These are phyloP conservation scores for Cystobasidium slooffiae DNA, from an alignment of 1,284 basidiomycete species.

Conservation along the genomic window DNA sequence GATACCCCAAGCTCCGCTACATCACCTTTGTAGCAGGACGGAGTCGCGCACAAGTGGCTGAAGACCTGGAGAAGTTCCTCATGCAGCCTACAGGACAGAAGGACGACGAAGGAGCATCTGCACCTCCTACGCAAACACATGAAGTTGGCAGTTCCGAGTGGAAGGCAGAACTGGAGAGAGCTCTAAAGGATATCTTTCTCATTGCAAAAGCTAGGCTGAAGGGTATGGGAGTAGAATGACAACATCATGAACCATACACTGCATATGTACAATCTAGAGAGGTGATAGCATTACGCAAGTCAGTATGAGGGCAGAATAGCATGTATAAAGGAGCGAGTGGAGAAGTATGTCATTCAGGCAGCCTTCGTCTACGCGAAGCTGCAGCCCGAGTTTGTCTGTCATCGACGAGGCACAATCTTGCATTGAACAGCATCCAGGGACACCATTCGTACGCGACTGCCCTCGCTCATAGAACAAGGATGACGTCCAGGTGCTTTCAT, in stretches of 20 bases:
- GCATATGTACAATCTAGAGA: not conserved
- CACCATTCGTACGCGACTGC: not conserved
- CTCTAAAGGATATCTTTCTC: constrained; percentile 32
- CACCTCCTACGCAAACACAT: constrained; percentile 27
- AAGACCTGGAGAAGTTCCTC: constrained; percentile 70
- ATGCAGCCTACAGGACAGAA: constrained; percentile 22
- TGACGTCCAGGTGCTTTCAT: constrained; percentile 41
- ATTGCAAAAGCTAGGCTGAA: constrained; percentile 36
- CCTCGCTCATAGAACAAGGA: constrained; percentile 45
- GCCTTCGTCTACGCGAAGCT: constrained; percentile 20
- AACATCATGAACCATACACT: too few relatives aligned
- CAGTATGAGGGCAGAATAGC: not conserved
- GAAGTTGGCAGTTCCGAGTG: constrained; percentile 18
- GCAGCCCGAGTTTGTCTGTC: constrained; percentile 43
- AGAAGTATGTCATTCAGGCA: constrained; percentile 25
- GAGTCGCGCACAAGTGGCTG: constrained; percentile 69
- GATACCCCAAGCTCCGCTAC: constrained; percentile 75
- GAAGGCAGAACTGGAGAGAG: constrained; percentile 33
- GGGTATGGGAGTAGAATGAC: constrained; percentile 24
- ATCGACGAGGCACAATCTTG: constrained; percentile 34
- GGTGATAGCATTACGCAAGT: not conserved
- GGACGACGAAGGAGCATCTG: constrained; percentile 34
- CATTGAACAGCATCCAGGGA: not conserved
- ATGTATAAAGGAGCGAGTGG: not conserved
- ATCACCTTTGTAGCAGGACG: constrained; percentile 91